Base-by-base conservation (phyloP, 257 asterid genomes). In the Ligustrum vulgare region DNA sequence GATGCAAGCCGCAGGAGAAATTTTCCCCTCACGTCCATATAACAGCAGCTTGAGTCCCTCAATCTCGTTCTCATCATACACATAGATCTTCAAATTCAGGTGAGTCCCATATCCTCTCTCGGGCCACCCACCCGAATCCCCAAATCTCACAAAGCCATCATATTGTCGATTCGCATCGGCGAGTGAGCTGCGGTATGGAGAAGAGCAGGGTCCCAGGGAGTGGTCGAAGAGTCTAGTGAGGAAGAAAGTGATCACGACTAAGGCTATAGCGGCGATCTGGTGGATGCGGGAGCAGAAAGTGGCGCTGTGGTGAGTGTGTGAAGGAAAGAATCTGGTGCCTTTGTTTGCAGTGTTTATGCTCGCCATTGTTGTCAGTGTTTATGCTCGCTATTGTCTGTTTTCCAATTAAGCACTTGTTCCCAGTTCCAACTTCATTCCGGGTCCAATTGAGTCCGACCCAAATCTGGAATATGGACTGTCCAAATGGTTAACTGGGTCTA, bases 11-110 rank as follows among this genome's bases (percentile, higher is more conserved):
- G 86, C 92, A 62, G 93, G 76, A 10, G 90, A 79, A 77, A 91
- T 89, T 75, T 87, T 91, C 58, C 90, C 96, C 5, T 91, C 94
- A n/a, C 96, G 93, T 69, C 99, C 99, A 71, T 82, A 83, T 79
- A 92, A 34, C 78, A 94, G 86, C 74, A 81, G 86, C 75, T 89
- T 87, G 74, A 94, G 82, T 8, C 92, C 96, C 13, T 94, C 91
- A 70, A 94, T 91, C 77, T 94, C 99, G 65, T 82, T 80, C 80
- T 88, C 94, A 16, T 92, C 96, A 32, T 92, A 94, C 37, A 94
- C 96, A 79, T 94, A 94, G 87, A 94, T 89, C 90, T 88, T 92
- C 80, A 94, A 51, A 33, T 83, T 81, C 72, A 89, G 83, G 71
- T 73, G 87, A 78, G 73, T 10, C 3, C 87, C 94, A 43, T 86